Percentiles rank a stretch among this genome's conserved stretches.
Conservation (phyloP, 1,284 basidiomycete species). For the Cutaneotrichosporon mucoides region DNA sequence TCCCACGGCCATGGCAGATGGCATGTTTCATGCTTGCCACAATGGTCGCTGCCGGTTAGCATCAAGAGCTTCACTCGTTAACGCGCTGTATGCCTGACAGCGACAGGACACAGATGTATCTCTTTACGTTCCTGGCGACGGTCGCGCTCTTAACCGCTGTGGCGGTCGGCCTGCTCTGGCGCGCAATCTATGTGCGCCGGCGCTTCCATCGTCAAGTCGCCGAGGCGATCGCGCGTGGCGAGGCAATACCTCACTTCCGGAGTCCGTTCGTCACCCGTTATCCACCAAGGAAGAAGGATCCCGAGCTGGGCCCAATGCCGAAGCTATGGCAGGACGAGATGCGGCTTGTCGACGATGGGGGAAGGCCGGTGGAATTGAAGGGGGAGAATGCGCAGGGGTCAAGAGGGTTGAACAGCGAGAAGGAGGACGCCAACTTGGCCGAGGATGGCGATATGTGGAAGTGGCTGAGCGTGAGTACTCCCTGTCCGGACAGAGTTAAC, state of each 20-base stretch:
- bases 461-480: background rate
- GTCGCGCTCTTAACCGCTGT: conserved; percentile 42
- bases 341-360: conserved; percentile 11
- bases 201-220: conserved; percentile 36
- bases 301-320: conserved; percentile 36
- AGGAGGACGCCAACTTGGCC: background rate
- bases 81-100: background rate
- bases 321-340: conserved; percentile 41
- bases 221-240: conserved; percentile 38
- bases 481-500: background rate
- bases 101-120: conserved; percentile 36
- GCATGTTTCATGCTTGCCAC: no score
- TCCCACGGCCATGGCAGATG: no score
- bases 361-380: no score
- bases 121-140: conserved; percentile 49
- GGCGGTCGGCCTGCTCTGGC: conserved; percentile 35
- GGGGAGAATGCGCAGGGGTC: no score
- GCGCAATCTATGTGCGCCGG: conserved; percentile 40
- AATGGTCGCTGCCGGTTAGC: no score
- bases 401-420: background rate
- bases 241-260: conserved; percentile 28
- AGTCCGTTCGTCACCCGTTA: conserved; percentile 8
- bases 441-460: background rate
- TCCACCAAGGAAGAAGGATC: conserved; percentile 19
- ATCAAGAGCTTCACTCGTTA: no score